Percentiles rank a stretch among this genome's conserved stretches.
These are phyloP conservation scores for Solanum pinnatisectum DNA, from an alignment of 257 asterid species.

Conservation along the genomic window DNA sequence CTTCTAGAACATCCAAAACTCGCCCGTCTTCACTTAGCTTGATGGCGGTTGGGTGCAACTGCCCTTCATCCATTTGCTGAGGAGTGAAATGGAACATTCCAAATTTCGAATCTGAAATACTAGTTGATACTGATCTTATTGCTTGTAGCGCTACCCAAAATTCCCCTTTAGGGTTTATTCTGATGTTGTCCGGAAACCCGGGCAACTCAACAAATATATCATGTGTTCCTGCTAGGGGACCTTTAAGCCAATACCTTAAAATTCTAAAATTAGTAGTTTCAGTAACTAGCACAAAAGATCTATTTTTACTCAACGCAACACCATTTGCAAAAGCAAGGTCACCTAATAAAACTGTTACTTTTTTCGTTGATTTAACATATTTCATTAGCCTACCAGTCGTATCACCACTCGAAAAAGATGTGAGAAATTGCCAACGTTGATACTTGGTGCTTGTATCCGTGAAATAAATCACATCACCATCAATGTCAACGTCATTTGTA, in stretches of 20 bases:
- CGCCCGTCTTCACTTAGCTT: constrained; percentile 41
- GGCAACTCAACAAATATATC: constrained; percentile 38
- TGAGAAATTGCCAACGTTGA: constrained; percentile 43
- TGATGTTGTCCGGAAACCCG: constrained; percentile 59
- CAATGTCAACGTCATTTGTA: constrained; percentile 62
- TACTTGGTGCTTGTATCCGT: constrained; percentile 51
- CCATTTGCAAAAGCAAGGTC: constrained; percentile 3
- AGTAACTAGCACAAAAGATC: not conserved
- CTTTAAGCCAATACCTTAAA: constrained; percentile 39
- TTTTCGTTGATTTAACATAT: not conserved
- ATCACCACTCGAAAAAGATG: constrained; percentile 15
- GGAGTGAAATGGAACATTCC: not conserved
- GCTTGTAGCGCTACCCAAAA: constrained; percentile 65
- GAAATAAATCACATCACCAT: constrained; percentile 48
- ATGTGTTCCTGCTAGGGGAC: constrained; percentile 33
- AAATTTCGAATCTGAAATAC: not conserved
- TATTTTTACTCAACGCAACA: not conserved
- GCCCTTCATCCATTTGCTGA: constrained; percentile 31
- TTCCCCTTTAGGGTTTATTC: constrained; percentile 44
- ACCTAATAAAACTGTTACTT: not conserved
- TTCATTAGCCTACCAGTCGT: constrained; percentile 5
- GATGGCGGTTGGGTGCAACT: constrained; percentile 45
- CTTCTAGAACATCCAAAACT: constrained; percentile 47
- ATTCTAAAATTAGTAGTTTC: constrained; percentile 19
- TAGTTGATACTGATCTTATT: constrained; percentile 24